These are phyloP conservation scores for Trametopsis cervina DNA, from an alignment of 768 basidiomycete species.

Conservation along the genomic window DNA sequence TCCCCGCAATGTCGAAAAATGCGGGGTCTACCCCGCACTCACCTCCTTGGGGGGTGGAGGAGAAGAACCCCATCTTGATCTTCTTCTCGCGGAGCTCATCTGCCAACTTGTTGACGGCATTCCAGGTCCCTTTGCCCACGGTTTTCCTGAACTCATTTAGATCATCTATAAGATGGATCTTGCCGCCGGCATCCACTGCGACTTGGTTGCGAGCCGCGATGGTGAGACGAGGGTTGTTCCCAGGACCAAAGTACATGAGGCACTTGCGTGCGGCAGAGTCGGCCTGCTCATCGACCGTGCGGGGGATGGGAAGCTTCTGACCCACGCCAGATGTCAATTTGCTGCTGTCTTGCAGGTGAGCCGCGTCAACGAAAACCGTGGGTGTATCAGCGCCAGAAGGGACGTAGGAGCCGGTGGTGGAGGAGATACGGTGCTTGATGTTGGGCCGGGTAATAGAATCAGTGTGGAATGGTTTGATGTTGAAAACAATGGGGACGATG, in stretches of 20 bases:
- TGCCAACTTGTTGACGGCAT: conserved; percentile 72
- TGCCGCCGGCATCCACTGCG: conserved; percentile 79
- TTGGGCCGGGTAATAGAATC: conserved; percentile 75
- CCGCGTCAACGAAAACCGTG: conserved; percentile 55
- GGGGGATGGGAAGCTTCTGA: conserved; percentile 61
- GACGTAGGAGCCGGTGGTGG: conserved; percentile 71
- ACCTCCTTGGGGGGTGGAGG: conserved; percentile 93
- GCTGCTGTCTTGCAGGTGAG: conserved; percentile 37
- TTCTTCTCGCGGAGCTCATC: conserved; percentile 83
- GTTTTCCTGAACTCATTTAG: conserved; percentile 71
- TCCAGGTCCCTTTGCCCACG: conserved; percentile 72
- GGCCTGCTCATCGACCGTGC: conserved; percentile 78
- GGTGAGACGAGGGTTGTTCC: conserved; percentile 75
- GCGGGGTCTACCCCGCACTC: conserved; percentile 22
- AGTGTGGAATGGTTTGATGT: conserved; percentile 78
- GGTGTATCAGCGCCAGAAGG: conserved; percentile 75
- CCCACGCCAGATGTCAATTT: conserved; percentile 38
- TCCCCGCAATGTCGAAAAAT: conserved; percentile 12
- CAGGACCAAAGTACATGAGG: conserved; percentile 76
- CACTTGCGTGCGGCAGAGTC: conserved; percentile 84
- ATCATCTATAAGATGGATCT: conserved; percentile 82
- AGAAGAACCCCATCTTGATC: conserved; percentile 89
- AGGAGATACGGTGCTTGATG: conserved; percentile 76
- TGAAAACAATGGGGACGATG: conserved; percentile 80
- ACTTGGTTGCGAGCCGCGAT: conserved; percentile 86